Evolutionary conservation across 2,329 filamentous ascomycete species (phyloP).

Genomic region (Xylariales sp.): DNA sequence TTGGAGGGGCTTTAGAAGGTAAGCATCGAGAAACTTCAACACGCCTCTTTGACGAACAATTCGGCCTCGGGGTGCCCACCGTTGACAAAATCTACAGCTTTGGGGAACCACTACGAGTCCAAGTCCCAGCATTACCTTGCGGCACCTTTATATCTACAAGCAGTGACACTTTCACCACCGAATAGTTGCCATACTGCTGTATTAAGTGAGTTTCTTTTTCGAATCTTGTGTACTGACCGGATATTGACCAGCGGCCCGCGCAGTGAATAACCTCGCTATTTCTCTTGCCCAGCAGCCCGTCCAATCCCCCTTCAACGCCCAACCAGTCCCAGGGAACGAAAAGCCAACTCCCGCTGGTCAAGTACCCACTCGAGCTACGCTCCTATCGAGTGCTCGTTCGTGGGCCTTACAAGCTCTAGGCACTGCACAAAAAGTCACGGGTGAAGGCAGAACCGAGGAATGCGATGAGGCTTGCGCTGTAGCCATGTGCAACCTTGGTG

Average conservation of each 20-base stretch:
- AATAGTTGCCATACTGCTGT: slow-evolving; percentile 81
- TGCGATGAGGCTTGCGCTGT: slow-evolving; percentile 87
- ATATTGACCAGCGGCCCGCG: slow-evolving; percentile 37
- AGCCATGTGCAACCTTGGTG: slow-evolving; percentile 86
- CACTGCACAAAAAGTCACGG: slow-evolving; percentile 72
- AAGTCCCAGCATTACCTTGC: slow-evolving; percentile 83
- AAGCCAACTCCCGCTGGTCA: slow-evolving; percentile 47
- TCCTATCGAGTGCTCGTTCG: slow-evolving; percentile 75
- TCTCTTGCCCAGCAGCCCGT: slow-evolving; percentile 76
- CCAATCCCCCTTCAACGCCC: slow-evolving; percentile 47
- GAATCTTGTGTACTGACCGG: slow-evolving; percentile 29
- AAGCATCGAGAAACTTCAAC: slow-evolving; percentile 31
- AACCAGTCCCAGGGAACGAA: slow-evolving; percentile 46
- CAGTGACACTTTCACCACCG: slow-evolving; percentile 73
- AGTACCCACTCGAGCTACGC: slow-evolving; percentile 65
- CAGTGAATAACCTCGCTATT: slow-evolving; percentile 83
- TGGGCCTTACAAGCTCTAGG: slow-evolving; percentile 84
- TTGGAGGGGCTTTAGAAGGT: slow-evolving; percentile 80
- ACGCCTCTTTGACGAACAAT: slow-evolving; percentile 4
- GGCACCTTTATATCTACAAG: slow-evolving; percentile 87
- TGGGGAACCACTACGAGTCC: slow-evolving; percentile 81
- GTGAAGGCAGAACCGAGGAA: slow-evolving; percentile 76
- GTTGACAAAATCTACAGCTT: slow-evolving; percentile 60
- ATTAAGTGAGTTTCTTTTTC: slow-evolving; percentile 67
- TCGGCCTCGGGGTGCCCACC: neutral